Conservation (phyloP, 192 early-diverging fungal genomes). For the Linnemannia elongata region DNA sequence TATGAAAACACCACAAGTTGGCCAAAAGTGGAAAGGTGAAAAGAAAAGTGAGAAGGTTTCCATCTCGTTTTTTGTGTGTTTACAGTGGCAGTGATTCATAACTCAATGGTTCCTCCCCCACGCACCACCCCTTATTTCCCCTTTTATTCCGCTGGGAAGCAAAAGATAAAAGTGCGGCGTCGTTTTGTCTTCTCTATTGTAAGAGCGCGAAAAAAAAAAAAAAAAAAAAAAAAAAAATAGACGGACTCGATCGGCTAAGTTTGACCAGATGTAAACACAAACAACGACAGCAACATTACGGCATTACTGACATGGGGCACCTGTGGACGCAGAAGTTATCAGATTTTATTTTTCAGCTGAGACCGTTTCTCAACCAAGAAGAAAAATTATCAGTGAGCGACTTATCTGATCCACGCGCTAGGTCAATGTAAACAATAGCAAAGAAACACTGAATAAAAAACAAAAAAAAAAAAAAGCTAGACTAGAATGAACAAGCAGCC, state of each 20-base stretch:
- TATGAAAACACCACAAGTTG: not conserved
- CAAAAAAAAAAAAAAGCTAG: not conserved
- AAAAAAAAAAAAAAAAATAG: not conserved
- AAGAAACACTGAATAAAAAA: not conserved
- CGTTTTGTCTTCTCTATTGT: not conserved
- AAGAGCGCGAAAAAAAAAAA: not conserved
- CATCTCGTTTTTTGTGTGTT: conserved; percentile 4
- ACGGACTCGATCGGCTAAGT: not conserved
- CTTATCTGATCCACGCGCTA: not conserved
- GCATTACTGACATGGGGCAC: not conserved
- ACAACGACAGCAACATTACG: not conserved
- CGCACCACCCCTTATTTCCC: not conserved
- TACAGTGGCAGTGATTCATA: not conserved
- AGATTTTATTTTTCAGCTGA: not conserved
- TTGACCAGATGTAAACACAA: not conserved
- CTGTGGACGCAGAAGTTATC: not conserved
- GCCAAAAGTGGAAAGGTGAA: conserved; percentile 7
- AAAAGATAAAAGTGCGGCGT: not conserved
- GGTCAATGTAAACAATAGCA: not conserved
- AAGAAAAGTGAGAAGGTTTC: conserved; percentile 15
- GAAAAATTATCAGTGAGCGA: not conserved
- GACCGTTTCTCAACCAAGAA: not conserved
- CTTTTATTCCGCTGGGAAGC: not conserved
- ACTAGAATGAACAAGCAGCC: not conserved
- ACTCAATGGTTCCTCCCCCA: too few species aligned